These are phyloP conservation scores for Ochetophila trinervis DNA, from an alignment of 306 rosid genomes.

Conservation along the genomic window DNA sequence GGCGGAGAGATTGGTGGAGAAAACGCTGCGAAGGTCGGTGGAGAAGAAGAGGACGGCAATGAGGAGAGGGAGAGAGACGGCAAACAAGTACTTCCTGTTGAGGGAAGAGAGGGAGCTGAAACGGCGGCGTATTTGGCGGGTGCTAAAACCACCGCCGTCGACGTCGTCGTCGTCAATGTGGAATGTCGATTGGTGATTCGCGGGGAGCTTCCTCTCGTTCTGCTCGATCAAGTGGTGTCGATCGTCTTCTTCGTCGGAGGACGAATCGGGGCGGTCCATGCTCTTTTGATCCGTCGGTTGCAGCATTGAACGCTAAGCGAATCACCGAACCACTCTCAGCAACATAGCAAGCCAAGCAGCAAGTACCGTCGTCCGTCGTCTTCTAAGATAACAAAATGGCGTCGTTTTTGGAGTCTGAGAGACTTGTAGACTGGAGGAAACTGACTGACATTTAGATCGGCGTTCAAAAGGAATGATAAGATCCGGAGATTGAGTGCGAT, in stretches of 20 bases:
- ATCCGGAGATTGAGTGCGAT: neutral
- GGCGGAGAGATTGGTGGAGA: slow-evolving; percentile 37
- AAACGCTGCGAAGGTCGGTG: slow-evolving; percentile 42
- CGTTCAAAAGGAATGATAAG: no score
- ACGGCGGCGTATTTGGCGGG: slow-evolving; percentile 26
- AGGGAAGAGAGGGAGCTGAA: slow-evolving; percentile 28
- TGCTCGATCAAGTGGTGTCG: slow-evolving; percentile 63
- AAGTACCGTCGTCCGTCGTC: no score
- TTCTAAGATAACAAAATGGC: no score
- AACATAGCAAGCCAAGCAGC: no score
- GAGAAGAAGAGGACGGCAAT: slow-evolving; percentile 42
- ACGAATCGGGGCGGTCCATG: slow-evolving; percentile 47
- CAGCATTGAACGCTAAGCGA: neutral
- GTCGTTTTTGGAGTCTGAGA: no score
- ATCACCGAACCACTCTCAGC: neutral
- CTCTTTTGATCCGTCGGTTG: neutral
- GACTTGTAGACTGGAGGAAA: no score
- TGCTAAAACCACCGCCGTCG: neutral
- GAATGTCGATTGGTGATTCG: slow-evolving; percentile 39
- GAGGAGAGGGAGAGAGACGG: slow-evolving; percentile 40
- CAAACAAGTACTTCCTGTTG: slow-evolving; percentile 43
- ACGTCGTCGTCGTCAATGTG: slow-evolving; percentile 41
- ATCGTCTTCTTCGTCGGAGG: slow-evolving; percentile 83
- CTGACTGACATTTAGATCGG: no score
- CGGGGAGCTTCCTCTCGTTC: slow-evolving; percentile 45